Evolutionary conservation across 1,139 yeast genomes (phyloP).

Genomic region (Lodderomyces pseudojiufengensis): DNA sequence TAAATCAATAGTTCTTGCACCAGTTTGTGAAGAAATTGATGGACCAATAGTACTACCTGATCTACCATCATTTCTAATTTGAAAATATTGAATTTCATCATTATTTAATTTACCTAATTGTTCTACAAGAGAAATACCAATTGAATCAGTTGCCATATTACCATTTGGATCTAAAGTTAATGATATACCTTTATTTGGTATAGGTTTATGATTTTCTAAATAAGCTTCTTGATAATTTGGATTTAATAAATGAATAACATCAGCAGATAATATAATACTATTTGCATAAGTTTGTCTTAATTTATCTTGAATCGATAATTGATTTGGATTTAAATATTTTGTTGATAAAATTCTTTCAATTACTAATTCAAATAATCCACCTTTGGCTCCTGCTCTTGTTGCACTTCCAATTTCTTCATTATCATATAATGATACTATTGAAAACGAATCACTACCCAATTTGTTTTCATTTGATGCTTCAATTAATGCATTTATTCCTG

Average conservation of each 20-base stretch:
- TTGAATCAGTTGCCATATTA: conserved; percentile 43
- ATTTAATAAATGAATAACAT: conserved; percentile 45
- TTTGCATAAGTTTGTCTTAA: conserved; percentile 30
- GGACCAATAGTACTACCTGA: conserved; percentile 50
- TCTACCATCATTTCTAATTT: conserved; percentile 41
- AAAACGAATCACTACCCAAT: conserved; percentile 28
- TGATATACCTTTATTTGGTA: conserved; percentile 41
- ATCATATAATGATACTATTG: conserved; percentile 39
- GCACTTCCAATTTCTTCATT: conserved; percentile 45
- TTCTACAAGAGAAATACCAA: conserved; percentile 32
- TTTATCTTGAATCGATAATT: conserved; percentile 21
- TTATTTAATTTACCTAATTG: conserved; percentile 28
- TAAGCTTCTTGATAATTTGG: conserved; percentile 41
- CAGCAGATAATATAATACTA: conserved; percentile 40
- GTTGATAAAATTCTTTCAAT: conserved; percentile 31
- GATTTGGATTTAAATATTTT: conserved; percentile 16
- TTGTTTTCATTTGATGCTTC: conserved; percentile 19
- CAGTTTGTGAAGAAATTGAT: conserved; percentile 33
- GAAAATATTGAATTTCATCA: conserved; percentile 37
- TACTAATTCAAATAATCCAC: conserved; percentile 35
- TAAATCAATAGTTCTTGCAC: conserved; percentile 44
- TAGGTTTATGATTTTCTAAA: conserved; percentile 37
- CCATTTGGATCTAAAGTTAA: conserved; percentile 41
- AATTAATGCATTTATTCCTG: conserved; percentile 36
- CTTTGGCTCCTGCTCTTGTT: conserved; percentile 42